Percentiles rank a stretch among this genome's conserved stretches.
phyloP scores from a whole-genome alignment of 805 yeast genomes.

The Candida maesae region DNA sequence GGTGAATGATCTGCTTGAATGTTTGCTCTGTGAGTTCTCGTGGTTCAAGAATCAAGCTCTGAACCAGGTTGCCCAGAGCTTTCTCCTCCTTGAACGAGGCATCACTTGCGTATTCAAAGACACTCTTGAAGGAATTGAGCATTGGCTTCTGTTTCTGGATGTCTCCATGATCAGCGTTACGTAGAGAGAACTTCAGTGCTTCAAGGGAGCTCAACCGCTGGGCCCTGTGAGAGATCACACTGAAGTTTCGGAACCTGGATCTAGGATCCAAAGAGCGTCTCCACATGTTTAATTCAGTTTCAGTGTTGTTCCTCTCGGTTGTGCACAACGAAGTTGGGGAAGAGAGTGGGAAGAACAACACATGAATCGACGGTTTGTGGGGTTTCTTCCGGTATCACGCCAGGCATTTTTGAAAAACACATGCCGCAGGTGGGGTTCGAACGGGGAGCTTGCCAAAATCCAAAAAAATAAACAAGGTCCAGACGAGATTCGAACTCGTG shows the following conservation, averaged over 20 bases:
- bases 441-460: not conserved
- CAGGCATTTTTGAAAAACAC: not conserved
- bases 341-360: too few relatives aligned
- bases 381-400: too few relatives aligned
- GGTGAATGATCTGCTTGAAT: constrained; percentile 1
- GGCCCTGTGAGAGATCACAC: too few relatives aligned
- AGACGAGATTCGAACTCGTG: constrained; percentile 35
- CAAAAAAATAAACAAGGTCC: constrained; percentile 25
- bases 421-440: not conserved
- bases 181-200: constrained; percentile 3
- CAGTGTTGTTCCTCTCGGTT: too few relatives aligned
- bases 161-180: not conserved
- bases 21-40: constrained; percentile 4
- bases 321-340: too few relatives aligned
- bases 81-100: constrained; percentile 3
- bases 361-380: too few relatives aligned
- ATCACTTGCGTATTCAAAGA: constrained; percentile 8
- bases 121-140: constrained; percentile 6
- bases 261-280: too few relatives aligned
- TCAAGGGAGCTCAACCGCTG: too few relatives aligned
- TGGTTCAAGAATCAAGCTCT: constrained; percentile 3
- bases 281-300: too few relatives aligned
- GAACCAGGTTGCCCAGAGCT: not conserved
- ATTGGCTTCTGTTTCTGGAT: not conserved
- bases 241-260: too few relatives aligned